Conservation (phyloP, 192 early-diverging fungal species). For the Coemansia sp. region DNA sequence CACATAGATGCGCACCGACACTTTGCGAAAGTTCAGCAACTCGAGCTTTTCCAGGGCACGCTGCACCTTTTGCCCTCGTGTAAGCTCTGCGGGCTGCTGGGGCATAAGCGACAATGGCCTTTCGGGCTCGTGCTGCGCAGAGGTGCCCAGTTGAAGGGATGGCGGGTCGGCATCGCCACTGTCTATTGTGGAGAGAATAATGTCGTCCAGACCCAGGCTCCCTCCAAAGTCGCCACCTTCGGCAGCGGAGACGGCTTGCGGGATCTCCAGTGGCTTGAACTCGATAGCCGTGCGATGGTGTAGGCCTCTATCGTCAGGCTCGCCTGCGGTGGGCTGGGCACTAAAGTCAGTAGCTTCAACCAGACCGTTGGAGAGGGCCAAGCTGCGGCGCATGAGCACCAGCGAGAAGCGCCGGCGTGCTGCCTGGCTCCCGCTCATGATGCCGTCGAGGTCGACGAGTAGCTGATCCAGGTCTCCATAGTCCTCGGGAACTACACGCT, state of each 20-base stretch:
- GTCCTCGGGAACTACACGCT: constrained; percentile 39
- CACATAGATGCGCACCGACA: constrained; percentile 85
- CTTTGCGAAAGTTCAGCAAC: constrained; percentile 41
- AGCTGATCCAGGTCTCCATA: constrained; percentile 47
- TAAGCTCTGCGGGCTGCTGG: constrained; percentile 28
- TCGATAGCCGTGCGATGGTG: constrained; percentile 9
- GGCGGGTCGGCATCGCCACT: background rate
- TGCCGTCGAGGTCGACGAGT: constrained; percentile 42
- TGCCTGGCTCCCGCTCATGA: constrained; percentile 42
- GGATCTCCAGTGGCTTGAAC: constrained; percentile 45
- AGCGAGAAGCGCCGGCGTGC: constrained; percentile 49
- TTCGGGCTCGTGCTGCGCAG: background rate
- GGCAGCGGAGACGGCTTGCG: constrained; percentile 5
- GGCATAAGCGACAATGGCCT: background rate
- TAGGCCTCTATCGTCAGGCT: background rate
- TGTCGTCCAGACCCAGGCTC: constrained; percentile 30
- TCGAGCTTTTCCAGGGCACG: constrained; percentile 49
- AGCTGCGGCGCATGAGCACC: constrained; percentile 40
- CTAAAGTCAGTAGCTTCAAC: constrained; percentile 37
- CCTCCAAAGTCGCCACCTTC: constrained; percentile 13
- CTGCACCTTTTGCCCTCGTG: constrained; percentile 46
- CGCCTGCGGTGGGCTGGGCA: background rate
- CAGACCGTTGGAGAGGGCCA: constrained; percentile 37
- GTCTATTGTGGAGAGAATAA: constrained; percentile 10
- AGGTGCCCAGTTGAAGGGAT: background rate